phyloP scores from a whole-genome alignment of 2,329 filamentous ascomycete genomes.

The Trichoderma atroviride region DNA sequence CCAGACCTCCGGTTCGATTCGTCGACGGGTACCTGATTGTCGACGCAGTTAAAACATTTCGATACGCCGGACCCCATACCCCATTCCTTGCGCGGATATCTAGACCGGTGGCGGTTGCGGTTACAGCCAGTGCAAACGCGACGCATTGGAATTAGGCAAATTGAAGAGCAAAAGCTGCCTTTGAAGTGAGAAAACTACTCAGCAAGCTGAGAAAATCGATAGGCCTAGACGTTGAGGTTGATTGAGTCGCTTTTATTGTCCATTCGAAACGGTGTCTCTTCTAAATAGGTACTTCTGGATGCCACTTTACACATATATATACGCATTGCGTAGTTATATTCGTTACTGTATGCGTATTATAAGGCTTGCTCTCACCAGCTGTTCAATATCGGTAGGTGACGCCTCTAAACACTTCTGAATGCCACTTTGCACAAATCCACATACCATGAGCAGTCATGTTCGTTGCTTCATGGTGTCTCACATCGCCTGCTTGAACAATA shows the following conservation, averaged over 20 bases:
- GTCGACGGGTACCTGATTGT: slow-evolving; percentile 19
- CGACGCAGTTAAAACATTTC: slow-evolving; percentile 27
- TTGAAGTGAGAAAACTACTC: not conserved
- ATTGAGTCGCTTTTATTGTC: not conserved
- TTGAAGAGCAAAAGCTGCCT: not conserved
- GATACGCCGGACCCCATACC: slow-evolving; percentile 22
- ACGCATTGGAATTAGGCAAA: not conserved
- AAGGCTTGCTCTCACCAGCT: not conserved
- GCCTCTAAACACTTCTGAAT: not conserved
- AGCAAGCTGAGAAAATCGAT: not conserved
- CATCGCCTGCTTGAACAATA: not conserved
- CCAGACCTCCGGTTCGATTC: not conserved
- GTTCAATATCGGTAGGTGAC: not conserved
- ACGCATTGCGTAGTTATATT: not conserved
- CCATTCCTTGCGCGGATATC: not conserved
- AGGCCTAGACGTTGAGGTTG: no score
- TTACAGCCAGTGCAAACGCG: not conserved
- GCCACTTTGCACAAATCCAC: not conserved
- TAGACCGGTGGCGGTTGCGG: not conserved
- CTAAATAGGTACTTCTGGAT: no score
- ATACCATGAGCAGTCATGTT: fast-evolving
- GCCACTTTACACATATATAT: not conserved
- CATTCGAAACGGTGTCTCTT: not conserved
- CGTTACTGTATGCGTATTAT: not conserved
- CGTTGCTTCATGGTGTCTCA: not conserved